These are phyloP conservation scores for Mortierella antarctica DNA, from an alignment of 192 early-diverging fungal genomes.

Conservation along the genomic window DNA sequence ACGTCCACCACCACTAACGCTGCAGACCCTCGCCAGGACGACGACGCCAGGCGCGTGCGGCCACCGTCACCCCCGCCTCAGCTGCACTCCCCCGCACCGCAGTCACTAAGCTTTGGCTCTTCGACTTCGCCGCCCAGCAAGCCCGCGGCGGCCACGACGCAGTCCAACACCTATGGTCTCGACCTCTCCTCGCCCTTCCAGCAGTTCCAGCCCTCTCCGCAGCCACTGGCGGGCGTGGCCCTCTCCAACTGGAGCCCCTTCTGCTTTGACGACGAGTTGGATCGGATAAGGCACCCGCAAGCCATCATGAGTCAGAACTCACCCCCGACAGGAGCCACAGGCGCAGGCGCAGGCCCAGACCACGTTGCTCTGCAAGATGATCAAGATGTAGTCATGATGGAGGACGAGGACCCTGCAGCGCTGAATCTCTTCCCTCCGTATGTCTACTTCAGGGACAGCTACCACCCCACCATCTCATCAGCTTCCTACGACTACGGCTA, in stretches of 20 bases:
- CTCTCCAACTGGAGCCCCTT: constrained; percentile 18
- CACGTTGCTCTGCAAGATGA: constrained; percentile 3
- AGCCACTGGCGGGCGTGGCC: not conserved
- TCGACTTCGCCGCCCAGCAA: not conserved
- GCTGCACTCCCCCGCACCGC: not conserved
- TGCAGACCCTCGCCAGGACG: not conserved
- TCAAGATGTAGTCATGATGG: constrained; percentile 33
- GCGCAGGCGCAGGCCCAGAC: not conserved
- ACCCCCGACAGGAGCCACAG: not conserved
- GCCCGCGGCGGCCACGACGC: not conserved
- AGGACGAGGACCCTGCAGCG: constrained; percentile 11
- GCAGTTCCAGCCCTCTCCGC: not conserved
- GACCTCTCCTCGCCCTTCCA: not conserved
- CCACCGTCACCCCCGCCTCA: constrained; percentile 11
- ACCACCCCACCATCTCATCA: not conserved
- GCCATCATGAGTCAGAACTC: not conserved
- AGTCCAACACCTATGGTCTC: not conserved
- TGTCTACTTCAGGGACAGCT: not conserved
- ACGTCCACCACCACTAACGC: not conserved
- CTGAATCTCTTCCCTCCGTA: constrained; percentile 1
- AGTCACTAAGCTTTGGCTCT: not conserved
- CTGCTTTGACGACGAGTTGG: constrained; percentile 33
- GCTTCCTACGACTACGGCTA: not conserved
- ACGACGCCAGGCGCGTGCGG: not conserved
- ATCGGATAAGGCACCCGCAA: constrained; percentile 20